Base-by-base conservation (phyloP, 345 rosid species). In the Citrus mangshanensis region DNA sequence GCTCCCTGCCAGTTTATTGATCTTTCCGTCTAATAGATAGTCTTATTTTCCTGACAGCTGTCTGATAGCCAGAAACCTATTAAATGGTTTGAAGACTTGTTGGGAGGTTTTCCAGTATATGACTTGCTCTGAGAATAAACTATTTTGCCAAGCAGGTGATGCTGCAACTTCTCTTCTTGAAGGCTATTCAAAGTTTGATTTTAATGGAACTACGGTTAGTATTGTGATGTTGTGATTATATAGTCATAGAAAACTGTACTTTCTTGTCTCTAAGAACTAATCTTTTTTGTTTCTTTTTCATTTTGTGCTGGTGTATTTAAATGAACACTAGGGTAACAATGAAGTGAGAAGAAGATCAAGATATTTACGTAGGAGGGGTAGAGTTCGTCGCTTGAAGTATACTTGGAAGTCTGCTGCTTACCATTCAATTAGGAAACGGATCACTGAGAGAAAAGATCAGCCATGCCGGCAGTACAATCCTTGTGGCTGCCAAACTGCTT, bases 401-500 rank as follows among this genome's bases (percentile, higher is more conserved):
- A 94, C 99, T 35, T 97, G 99, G 99, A 97, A 97, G 82, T 95
- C 98, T 81, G 93, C 98, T 81, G 99, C 98, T 32, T 96, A 94
- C 82, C 99, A 96, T 84, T 96, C 99, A 35, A 91, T 96, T 69
- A 86, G 99, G 90, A 96, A 96, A 84, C 85, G 93, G 70, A 91
- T 86, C 74, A 93, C 92, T 54, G 99, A 96, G 73, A 93, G 89
- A 82, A 96, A 96, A 89, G 99, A 96, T 85, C 99, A 94, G 86
- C 99, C 99, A 6, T 96, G 99, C 78, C 92, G 98, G 67, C 99
- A 96, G 77, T 96, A 93, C 86, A 96, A 96, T 88, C 99, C 99
- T 62, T 96, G 99, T 74, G 87, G 85, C 82, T 96, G 99, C 85
- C 88, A 88, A 91, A 88, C 91, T 75, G 93, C 97, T 83, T 96